Base-by-base conservation (phyloP, 177 flowering plant genomes). In the Telopea speciosissima region DNA sequence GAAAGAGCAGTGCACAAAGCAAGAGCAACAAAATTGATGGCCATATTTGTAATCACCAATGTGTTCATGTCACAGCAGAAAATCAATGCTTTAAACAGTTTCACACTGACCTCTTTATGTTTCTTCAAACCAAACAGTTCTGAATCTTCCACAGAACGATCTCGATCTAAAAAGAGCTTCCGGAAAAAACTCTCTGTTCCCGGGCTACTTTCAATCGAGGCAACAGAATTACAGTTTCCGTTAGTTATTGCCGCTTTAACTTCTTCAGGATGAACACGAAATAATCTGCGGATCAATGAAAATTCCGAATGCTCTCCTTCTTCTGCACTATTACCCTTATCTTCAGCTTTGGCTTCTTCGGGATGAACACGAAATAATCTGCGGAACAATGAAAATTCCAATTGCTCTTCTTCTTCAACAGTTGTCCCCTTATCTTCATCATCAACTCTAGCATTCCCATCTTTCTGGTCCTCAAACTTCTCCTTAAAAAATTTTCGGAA, bases 151-250 rank as follows among this genome's bases (percentile, higher is more conserved):
- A 96, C 78, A 31, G 98, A 93, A 25, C 96, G 90, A 54, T 93
- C 99, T 24, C 99, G 94, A 72, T 95, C 99, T 74, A 89, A 85
- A 73, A 96, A 93, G 60, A 96, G 75, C 79, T 94, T 93, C 72
- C 93, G 96, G 72, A 96, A 93, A 76, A 96, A 93, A 31, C 80
- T 93, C 75, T 93, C 97, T 1, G 97, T 91, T 69, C 98, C 99
- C 8, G 97, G 99, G 78, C 98, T 96, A 78, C 97, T 86, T 73
- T 90, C 99, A 75, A 81, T 66, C 62, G 84, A 59, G 74, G 77
- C 67, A 65, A 80, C 85, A 74, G 71, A 62, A 64, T 74, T 81
- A 68, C 76, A 76, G 74, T 75, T 84, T 73, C 87, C 94, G 82
- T 74, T 85, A 21, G 75, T 56, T 33, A 59, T 68, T 61, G 76